Evolutionary conservation across 345 rosid genomes (phyloP).

Genomic region (Jatropha curcas): DNA sequence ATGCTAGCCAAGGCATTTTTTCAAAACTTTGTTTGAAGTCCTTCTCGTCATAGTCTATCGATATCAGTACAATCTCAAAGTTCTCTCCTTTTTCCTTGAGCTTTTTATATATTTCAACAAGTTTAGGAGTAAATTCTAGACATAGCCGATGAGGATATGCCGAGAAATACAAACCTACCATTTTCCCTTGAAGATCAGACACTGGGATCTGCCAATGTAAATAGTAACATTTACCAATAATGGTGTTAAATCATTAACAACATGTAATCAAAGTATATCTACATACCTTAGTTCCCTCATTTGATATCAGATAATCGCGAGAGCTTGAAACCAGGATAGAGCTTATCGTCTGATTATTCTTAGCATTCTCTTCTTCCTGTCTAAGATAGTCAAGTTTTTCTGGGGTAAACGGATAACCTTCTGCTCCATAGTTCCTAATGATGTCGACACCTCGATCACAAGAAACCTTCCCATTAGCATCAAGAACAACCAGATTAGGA

Average conservation of each 20-base stretch:
- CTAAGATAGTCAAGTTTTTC: slow-evolving; percentile 21
- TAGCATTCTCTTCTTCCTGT: slow-evolving; percentile 35
- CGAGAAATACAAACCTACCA: slow-evolving; percentile 59
- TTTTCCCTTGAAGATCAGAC: slow-evolving; percentile 67
- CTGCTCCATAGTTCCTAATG: slow-evolving; percentile 31
- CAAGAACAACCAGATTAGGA: slow-evolving; percentile 32
- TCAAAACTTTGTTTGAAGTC: slow-evolving; percentile 49
- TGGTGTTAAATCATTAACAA: background rate
- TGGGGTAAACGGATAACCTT: slow-evolving; percentile 32
- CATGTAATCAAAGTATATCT: background rate
- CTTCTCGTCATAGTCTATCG: slow-evolving; percentile 58
- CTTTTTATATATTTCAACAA: slow-evolving; percentile 46
- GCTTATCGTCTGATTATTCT: slow-evolving; percentile 35
- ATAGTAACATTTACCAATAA: background rate
- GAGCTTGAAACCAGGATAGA: slow-evolving; percentile 28
- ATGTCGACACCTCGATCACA: slow-evolving; percentile 16
- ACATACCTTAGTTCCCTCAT: slow-evolving; percentile 33
- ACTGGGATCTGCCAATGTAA: slow-evolving; percentile 46
- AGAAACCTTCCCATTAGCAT: slow-evolving; percentile 23
- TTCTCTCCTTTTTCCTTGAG: slow-evolving; percentile 52
- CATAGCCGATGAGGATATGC: slow-evolving; percentile 28
- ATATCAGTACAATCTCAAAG: slow-evolving; percentile 65
- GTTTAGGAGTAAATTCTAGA: slow-evolving; percentile 51
- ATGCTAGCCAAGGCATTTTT: slow-evolving; percentile 67
- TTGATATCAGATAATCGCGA: slow-evolving; percentile 34